A percentile compares a stretch with the other conserved stretches of the same genome.
phyloP scores from a whole-genome alignment of 805 yeast genomes.

The Maudiozyma serrabonitensis region DNA sequence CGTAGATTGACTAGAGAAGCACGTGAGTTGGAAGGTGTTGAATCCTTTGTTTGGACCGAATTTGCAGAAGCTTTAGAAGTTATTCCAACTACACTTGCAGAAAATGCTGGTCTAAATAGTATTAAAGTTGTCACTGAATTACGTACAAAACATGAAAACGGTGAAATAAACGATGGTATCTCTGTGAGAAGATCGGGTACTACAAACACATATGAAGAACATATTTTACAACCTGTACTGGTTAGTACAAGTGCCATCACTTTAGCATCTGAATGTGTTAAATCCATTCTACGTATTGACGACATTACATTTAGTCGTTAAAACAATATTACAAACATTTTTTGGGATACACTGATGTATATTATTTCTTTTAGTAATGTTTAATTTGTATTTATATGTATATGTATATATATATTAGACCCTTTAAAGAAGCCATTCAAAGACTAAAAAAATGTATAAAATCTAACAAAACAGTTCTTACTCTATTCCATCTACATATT shows the following conservation, averaged over 20 bases:
- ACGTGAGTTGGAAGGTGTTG: constrained; percentile 67
- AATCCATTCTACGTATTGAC: constrained; percentile 90
- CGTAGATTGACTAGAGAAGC: constrained; percentile 65
- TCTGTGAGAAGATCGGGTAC: constrained; percentile 92
- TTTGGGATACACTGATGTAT: too few species aligned
- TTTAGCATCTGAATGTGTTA: constrained; percentile 92
- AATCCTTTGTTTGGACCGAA: constrained; percentile 84
- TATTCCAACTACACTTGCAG: constrained; percentile 89
- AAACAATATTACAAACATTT: constrained; percentile 3
- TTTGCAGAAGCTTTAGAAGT: constrained; percentile 88
- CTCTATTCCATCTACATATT: too few species aligned
- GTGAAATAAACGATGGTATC: constrained; percentile 91
- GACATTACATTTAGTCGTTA: constrained; percentile 89
- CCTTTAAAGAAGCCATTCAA: too few species aligned
- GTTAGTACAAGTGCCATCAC: constrained; percentile 92
- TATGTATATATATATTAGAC: too few species aligned
- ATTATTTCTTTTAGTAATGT: too few species aligned
- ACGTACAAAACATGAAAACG: constrained; percentile 82
- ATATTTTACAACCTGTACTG: constrained; percentile 91
- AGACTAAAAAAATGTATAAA: too few species aligned
- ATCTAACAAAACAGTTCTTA: too few species aligned
- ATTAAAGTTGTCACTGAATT: constrained; percentile 86
- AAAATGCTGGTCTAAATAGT: constrained; percentile 89
- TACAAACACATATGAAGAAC: constrained; percentile 82
- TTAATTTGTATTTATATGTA: too few species aligned